Evolutionary conservation across 2,329 filamentous ascomycete species (phyloP), one percentile per base, ranked within the genome.

Genomic region (Diaporthe helianthi): DNA sequence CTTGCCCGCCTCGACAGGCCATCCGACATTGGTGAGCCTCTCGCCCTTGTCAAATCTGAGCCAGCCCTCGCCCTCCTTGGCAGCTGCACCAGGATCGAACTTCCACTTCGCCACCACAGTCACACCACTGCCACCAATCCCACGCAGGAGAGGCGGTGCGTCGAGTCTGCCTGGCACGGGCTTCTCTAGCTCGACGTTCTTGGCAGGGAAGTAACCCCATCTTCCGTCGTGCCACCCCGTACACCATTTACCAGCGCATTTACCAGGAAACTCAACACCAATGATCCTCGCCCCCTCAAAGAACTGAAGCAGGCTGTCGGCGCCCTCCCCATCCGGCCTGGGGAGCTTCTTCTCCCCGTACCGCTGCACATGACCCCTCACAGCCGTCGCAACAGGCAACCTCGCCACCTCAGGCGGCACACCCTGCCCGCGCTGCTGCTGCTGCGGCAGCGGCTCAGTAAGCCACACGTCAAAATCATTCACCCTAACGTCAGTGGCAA

Each of bases 1-100:
- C 4, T 74, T 73, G 29, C 67, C 67, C 1, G 78, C 70, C 4
- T 53, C 44, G 3, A 15, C 63, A 13, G 68, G 68, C 68, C 85
- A 87, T 65, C 79, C 80, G 29, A 87, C 93, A 78, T 90, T 93
- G 72, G 84, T 88, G 19, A 92, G 90, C 3, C 84, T 82, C 72
- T 92, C 90, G 24, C 87, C 88, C 75, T 90, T 90, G 36, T 90
- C 89, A 74, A 92, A 87, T 72, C 80, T 83, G n/a, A 89, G 78
- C 86, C 86, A 89, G 13, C 80, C 80, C 26, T 75, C 76, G 13
- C 80, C 80, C 26, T 75, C 76, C 15, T 75, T 72, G 31, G 78
- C 79, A 12, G 82, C 80, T 61, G 81, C 80, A 9, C 80, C 78
- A 44, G 82, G 80, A 60, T 80, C 79, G 78, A 86, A 88, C 76